These are phyloP conservation scores for Penicillium pulvis DNA, from an alignment of 495 filamentous ascomycete species.

Conservation along the genomic window DNA sequence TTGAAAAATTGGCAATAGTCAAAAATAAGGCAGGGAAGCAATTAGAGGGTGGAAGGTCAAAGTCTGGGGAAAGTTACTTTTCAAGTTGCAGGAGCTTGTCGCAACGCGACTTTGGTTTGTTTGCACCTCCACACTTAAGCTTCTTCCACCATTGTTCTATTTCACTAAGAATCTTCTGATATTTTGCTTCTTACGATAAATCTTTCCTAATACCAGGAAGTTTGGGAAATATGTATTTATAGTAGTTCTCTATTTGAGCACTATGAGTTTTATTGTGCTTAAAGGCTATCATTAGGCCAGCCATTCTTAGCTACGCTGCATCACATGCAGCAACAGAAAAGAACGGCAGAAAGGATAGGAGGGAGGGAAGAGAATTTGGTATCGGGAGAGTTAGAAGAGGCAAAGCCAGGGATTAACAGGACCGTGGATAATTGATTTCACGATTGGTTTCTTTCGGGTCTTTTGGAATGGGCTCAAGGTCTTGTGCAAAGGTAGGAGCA, in stretches of 20 bases:
- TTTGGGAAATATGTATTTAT: too few relatives aligned
- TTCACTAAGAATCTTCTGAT: not conserved
- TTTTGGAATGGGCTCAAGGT: not conserved
- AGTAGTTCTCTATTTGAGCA: not conserved
- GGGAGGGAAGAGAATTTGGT: constrained; percentile 23
- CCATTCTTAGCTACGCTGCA: constrained; percentile 13
- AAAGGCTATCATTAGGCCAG: constrained; percentile 40
- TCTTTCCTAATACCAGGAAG: too few relatives aligned
- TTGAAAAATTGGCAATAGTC: not conserved
- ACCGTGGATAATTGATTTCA: constrained; percentile 8
- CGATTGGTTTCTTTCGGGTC: constrained; percentile 10
- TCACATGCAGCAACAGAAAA: constrained; percentile 33
- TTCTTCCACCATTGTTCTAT: not conserved
- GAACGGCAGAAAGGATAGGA: constrained; percentile 17
- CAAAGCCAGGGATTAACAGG: constrained; percentile 6
- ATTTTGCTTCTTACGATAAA: too few relatives aligned
- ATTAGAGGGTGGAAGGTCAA: not conserved
- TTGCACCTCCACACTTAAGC: constrained; percentile 10
- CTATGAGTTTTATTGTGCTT: not conserved
- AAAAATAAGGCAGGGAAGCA: not conserved
- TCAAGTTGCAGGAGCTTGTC: not conserved
- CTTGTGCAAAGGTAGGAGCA: constrained; percentile 5
- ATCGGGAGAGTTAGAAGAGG: constrained; percentile 26
- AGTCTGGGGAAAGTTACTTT: not conserved
- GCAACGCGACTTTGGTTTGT: constrained; percentile 13